These are phyloP conservation scores for Trypanosoma grayi DNA, from an alignment of 208 protist species.

Conservation along the genomic window DNA sequence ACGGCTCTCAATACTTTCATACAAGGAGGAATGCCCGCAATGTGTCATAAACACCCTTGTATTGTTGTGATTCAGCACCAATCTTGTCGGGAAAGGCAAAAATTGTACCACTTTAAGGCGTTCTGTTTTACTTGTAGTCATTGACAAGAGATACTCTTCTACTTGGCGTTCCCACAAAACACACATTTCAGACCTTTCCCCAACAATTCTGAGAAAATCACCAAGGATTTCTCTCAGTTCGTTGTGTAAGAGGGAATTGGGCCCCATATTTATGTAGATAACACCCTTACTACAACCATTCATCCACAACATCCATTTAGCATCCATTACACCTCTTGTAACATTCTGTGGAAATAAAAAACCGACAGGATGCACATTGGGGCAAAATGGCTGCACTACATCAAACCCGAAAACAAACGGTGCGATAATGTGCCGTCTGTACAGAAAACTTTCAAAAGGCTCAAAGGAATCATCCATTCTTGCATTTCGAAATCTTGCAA, in stretches of 20 bases:
- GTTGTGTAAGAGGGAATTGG: not conserved
- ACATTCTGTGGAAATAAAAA: slow-evolving; percentile 32
- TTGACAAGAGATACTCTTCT: not conserved
- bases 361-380: slow-evolving; percentile 42
- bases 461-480: not conserved
- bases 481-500: not conserved
- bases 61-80: slow-evolving; percentile 17
- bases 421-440: slow-evolving; percentile 32
- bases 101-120: not conserved
- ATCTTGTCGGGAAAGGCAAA: slow-evolving; percentile 12
- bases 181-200: slow-evolving; percentile 6
- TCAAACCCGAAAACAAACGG: slow-evolving; percentile 43
- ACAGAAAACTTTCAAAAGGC: slow-evolving; percentile 7
- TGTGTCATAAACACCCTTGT: slow-evolving; percentile 28
- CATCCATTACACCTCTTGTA: not conserved
- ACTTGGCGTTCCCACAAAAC: slow-evolving; percentile 18
- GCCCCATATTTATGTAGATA: slow-evolving; percentile 24
- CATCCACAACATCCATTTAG: slow-evolving; percentile 17
- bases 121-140: not conserved
- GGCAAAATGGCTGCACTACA: slow-evolving; percentile 23
- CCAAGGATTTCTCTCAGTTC: slow-evolving; percentile 2
- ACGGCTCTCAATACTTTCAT: slow-evolving; percentile 22
- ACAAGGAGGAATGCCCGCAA: slow-evolving; percentile 17
- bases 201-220: slow-evolving; percentile 5
- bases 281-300: slow-evolving; percentile 24